phyloP scores from a whole-genome alignment of 1,284 basidiomycete genomes.

The Ceratobasidium sp. region DNA sequence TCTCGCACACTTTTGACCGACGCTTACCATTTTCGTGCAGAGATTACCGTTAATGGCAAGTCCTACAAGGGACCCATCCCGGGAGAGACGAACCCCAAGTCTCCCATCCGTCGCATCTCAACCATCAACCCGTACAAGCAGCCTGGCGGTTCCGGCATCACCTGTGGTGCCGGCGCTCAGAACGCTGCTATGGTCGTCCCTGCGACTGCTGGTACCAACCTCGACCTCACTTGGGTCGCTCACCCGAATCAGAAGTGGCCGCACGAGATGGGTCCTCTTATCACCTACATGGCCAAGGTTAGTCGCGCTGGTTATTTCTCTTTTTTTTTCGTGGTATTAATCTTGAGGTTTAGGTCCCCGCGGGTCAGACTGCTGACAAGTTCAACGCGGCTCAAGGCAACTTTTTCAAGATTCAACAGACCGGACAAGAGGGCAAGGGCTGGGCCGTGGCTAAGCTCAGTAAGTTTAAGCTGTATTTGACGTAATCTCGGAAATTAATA shows the following conservation, averaged over 20 bases:
- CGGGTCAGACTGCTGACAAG: constrained; percentile 64
- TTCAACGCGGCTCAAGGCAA: constrained; percentile 70
- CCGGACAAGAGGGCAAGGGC: constrained; percentile 55
- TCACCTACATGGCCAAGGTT: constrained; percentile 74
- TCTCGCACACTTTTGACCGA: not conserved
- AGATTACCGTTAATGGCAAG: constrained; percentile 68
- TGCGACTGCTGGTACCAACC: constrained; percentile 72
- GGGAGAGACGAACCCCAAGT: constrained; percentile 57
- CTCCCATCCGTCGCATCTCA: constrained; percentile 73
- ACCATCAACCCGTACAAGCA: constrained; percentile 74
- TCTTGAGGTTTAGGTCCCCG: constrained; percentile 42
- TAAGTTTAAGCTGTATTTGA: constrained; percentile 50
- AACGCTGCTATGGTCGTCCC: constrained; percentile 67
- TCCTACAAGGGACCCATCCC: constrained; percentile 66
- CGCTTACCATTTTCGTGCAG: not conserved
- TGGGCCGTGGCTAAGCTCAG: constrained; percentile 63
- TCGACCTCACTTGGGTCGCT: constrained; percentile 63
- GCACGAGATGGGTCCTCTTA: constrained; percentile 76
- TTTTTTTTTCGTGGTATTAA: not conserved
- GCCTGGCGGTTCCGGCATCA: constrained; percentile 68
- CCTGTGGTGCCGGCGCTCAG: constrained; percentile 72
- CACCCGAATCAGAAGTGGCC: constrained; percentile 64
- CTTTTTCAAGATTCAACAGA: constrained; percentile 78
- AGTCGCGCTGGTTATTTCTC: not conserved
- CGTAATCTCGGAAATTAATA: not conserved